phyloP scores from a whole-genome alignment of 2,329 filamentous ascomycete genomes.

The Zalaria obscura region DNA sequence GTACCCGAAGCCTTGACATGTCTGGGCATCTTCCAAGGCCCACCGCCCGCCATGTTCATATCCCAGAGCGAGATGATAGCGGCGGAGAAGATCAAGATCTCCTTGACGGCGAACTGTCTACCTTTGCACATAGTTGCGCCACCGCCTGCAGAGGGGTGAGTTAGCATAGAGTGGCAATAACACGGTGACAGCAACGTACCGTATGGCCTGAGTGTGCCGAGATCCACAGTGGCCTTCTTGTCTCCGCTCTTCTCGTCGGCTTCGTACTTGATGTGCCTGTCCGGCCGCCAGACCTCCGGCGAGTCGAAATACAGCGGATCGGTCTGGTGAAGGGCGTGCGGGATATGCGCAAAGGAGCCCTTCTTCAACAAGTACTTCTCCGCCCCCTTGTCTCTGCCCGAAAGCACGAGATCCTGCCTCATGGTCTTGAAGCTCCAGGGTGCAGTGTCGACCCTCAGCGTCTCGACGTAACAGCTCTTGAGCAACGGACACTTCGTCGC shows the following conservation, averaged over 20 bases:
- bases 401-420: constrained; percentile 19
- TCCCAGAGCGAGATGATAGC: constrained; percentile 43
- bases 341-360: constrained; percentile 21
- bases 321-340: constrained; percentile 22
- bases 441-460: constrained; percentile 19
- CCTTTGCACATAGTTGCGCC: constrained; percentile 36
- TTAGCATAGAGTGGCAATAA: too few species aligned
- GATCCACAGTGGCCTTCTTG: constrained; percentile 17
- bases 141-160: constrained; percentile 24
- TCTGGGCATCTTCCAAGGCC: constrained; percentile 36
- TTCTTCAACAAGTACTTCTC: constrained; percentile 17
- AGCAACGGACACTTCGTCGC: constrained; percentile 19
- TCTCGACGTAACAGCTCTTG: constrained; percentile 24
- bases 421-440: constrained; percentile 21
- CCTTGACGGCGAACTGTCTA: constrained; percentile 34
- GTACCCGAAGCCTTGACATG: constrained; percentile 34
- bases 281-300: constrained; percentile 16
- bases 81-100: constrained; percentile 36
- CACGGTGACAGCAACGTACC: constrained; percentile 8
- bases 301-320: constrained; percentile 19
- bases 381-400: constrained; percentile 19
- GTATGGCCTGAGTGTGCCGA: constrained; percentile 32
- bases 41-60: constrained; percentile 31
- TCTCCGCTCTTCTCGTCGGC: constrained; percentile 9
- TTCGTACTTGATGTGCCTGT: constrained; percentile 19